A percentile compares a stretch with the other conserved stretches of the same genome.
phyloP scores from a whole-genome alignment of 2,329 filamentous ascomycete species.

The Aspergillus fumigatus region DNA sequence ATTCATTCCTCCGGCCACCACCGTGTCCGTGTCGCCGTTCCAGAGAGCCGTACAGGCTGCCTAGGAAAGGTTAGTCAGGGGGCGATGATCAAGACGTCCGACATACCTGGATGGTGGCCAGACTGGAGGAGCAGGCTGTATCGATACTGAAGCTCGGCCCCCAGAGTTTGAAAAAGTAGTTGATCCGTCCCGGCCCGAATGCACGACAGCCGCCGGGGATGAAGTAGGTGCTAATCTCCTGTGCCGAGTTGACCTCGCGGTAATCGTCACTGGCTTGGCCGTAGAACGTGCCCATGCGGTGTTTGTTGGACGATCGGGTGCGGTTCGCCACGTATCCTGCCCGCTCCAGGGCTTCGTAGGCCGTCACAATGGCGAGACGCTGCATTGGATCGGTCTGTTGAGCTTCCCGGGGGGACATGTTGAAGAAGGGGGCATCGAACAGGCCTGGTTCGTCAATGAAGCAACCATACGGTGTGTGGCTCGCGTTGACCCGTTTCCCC shows the following conservation, averaged over 20 bases:
- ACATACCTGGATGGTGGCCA: slow-evolving; percentile 59
- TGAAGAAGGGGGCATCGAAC: slow-evolving; percentile 38
- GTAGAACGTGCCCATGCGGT: slow-evolving; percentile 66
- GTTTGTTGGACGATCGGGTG: slow-evolving; percentile 58
- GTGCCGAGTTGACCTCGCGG: slow-evolving; percentile 63
- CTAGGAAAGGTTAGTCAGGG: no score
- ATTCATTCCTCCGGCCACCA: slow-evolving; percentile 73
- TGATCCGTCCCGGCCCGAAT: slow-evolving; percentile 60
- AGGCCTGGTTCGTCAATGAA: slow-evolving; percentile 33
- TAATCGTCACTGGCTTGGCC: slow-evolving; percentile 67
- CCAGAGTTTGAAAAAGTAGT: slow-evolving; percentile 72
- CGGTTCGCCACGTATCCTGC: slow-evolving; percentile 69
- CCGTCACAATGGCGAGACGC: slow-evolving; percentile 48
- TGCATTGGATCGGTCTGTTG: background rate
- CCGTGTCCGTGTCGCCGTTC: slow-evolving; percentile 72
- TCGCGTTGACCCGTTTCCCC: slow-evolving; percentile 30
- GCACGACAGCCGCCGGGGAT: slow-evolving; percentile 59
- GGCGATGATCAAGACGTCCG: no score
- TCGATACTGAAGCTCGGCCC: slow-evolving; percentile 68
- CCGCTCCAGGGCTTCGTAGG: slow-evolving; percentile 62
- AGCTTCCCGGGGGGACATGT: slow-evolving; percentile 63
- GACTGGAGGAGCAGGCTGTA: slow-evolving; percentile 70
- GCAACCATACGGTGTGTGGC: slow-evolving; percentile 29
- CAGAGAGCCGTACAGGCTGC: slow-evolving; percentile 66
- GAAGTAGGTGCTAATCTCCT: slow-evolving; percentile 66